A percentile compares a stretch with the other conserved stretches of the same genome.
phyloP scores from a whole-genome alignment of 1,139 yeast genomes.

The Scheffersomyces segobiensis region DNA sequence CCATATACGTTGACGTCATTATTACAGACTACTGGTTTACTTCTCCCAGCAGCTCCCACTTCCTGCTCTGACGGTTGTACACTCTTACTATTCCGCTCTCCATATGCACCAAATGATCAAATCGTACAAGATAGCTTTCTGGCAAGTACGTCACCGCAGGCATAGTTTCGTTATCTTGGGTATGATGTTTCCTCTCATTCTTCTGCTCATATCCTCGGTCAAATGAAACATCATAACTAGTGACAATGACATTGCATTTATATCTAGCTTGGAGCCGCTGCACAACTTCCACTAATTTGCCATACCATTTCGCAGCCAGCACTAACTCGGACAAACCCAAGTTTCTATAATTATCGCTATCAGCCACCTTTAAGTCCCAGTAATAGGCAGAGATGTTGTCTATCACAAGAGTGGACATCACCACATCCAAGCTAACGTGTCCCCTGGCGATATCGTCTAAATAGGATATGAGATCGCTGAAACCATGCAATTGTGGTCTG shows the following conservation, averaged over 20 bases:
- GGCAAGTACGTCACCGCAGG: constrained; percentile 7
- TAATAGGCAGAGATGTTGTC: constrained; percentile 32
- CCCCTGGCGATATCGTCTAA: constrained; percentile 1
- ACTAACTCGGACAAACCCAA: constrained; percentile 13
- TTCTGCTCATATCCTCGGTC: constrained; percentile 31
- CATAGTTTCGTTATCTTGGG: constrained; percentile 5
- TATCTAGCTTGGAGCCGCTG: constrained; percentile 17
- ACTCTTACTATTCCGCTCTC: constrained; percentile 4
- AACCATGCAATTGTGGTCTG: neutral
- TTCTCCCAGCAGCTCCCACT: neutral
- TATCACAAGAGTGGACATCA: constrained; percentile 21
- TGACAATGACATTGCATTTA: constrained; percentile 31
- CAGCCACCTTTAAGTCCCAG: constrained; percentile 29
- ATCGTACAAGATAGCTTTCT: constrained; percentile 10
- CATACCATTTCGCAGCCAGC: constrained; percentile 15
- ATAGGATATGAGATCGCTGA: constrained; percentile 1
- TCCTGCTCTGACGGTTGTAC: neutral
- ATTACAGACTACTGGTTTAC: neutral
- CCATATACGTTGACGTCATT: neutral
- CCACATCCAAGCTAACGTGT: constrained; percentile 1
- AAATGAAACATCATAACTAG: constrained; percentile 33
- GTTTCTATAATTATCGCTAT: constrained; percentile 10
- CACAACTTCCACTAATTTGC: constrained; percentile 13
- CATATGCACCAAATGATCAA: constrained; percentile 17
- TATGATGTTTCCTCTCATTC: constrained; percentile 3